These are phyloP conservation scores for Fusarium dlaminii DNA, from an alignment of 2,329 filamentous ascomycete genomes.

Conservation along the genomic window DNA sequence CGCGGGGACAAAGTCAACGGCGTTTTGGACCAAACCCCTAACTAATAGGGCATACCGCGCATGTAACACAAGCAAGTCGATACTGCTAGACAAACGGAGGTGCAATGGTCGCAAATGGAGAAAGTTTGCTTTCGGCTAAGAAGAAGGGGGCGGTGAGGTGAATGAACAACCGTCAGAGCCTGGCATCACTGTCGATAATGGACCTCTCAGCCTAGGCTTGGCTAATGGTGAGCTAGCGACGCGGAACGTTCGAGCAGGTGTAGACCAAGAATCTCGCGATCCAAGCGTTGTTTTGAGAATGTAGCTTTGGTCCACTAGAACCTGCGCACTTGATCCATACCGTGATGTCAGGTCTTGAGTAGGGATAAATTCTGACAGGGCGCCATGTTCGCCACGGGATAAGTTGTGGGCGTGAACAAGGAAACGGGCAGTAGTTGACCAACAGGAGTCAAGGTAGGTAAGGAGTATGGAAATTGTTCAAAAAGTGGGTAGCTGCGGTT, in stretches of 20 bases:
- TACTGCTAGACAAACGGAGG: background rate
- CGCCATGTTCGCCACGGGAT: background rate
- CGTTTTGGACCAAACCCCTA: background rate
- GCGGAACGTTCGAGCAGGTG: background rate
- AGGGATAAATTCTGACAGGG: background rate
- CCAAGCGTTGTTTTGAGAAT: background rate
- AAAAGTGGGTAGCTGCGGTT: no score
- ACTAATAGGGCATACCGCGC: accelerated
- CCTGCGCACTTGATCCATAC: background rate
- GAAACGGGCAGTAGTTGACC: background rate
- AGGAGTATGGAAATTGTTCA: background rate
- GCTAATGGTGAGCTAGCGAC: background rate
- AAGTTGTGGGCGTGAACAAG: background rate
- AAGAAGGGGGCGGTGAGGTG: no score
- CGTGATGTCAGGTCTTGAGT: background rate
- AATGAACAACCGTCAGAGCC: no score
- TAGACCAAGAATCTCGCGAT: background rate
- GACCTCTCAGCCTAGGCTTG: background rate
- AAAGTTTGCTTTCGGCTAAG: background rate
- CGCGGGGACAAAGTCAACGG: background rate
- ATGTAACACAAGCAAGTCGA: background rate
- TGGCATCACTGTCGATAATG: no score
- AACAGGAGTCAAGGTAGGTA: background rate
- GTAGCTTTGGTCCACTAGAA: background rate
- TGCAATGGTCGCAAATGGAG: no score